These are phyloP conservation scores for Rhizopogon roseolus DNA, from an alignment of 768 basidiomycete species.

Conservation along the genomic window DNA sequence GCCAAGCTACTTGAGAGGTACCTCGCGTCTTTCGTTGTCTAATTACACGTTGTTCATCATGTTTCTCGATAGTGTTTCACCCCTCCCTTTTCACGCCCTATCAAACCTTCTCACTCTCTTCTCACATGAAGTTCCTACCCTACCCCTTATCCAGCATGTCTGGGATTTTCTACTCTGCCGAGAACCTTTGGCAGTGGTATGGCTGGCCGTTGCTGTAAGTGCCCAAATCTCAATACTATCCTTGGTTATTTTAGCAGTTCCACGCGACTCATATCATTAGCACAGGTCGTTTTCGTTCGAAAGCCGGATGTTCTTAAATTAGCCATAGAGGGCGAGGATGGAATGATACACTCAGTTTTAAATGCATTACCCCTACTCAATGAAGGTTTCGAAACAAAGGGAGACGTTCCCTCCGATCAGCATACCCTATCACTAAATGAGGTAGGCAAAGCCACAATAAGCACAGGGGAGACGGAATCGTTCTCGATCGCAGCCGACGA, in stretches of 20 bases:
- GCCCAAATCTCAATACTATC: too few relatives aligned
- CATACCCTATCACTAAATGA: background rate
- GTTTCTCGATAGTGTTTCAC: constrained; percentile 47
- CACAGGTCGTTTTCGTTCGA: constrained; percentile 67
- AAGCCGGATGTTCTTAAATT: constrained; percentile 62
- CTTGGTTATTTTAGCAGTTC: background rate
- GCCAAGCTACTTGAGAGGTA: constrained; percentile 67
- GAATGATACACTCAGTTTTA: constrained; percentile 76
- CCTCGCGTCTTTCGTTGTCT: constrained; percentile 9
- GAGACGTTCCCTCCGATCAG: constrained; percentile 17
- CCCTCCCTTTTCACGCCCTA: constrained; percentile 85
- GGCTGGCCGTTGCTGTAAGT: constrained; percentile 79
- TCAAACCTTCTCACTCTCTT: constrained; percentile 89
- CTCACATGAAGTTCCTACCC: constrained; percentile 86
- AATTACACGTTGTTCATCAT: constrained; percentile 1
- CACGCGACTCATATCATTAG: background rate
- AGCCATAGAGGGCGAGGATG: constrained; percentile 68
- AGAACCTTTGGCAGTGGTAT: constrained; percentile 77
- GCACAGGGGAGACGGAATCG: background rate
- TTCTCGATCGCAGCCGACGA: background rate
- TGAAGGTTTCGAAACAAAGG: constrained; percentile 23
- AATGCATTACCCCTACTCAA: constrained; percentile 57
- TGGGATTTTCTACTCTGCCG: constrained; percentile 87
- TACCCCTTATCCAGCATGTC: constrained; percentile 86
- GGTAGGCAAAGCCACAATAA: background rate